Percentiles rank a stretch among this genome's conserved stretches.
phyloP scores from a whole-genome alignment of 2,329 filamentous ascomycete species.

The Didymella lethalis region DNA sequence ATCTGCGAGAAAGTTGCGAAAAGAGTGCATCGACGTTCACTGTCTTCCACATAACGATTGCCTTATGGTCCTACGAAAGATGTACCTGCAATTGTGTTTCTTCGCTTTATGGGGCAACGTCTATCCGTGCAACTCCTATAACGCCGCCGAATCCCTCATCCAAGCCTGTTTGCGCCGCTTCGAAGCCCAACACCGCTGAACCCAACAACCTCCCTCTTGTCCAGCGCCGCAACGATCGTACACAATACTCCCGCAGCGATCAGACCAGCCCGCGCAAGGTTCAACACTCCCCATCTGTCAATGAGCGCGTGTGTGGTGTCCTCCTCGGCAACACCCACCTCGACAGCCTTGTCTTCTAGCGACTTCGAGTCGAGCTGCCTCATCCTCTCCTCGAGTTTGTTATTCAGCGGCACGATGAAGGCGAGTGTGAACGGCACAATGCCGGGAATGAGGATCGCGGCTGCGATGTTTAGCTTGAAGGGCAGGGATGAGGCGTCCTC shows the following conservation, averaged over 20 bases:
- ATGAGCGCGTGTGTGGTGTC: constrained; percentile 62
- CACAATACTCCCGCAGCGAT: constrained; percentile 39
- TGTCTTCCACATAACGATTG: neutral
- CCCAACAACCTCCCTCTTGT: constrained; percentile 36
- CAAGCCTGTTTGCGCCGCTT: constrained; percentile 23
- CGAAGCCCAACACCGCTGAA: constrained; percentile 32
- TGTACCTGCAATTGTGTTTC: neutral
- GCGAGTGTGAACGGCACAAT: constrained; percentile 63
- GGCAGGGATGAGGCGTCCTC: constrained; percentile 40
- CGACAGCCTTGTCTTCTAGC: constrained; percentile 46
- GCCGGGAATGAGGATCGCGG: constrained; percentile 56
- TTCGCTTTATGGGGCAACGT: neutral
- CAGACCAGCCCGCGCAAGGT: constrained; percentile 56
- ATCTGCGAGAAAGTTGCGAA: neutral
- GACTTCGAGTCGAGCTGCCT: constrained; percentile 50
- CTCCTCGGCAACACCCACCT: constrained; percentile 50
- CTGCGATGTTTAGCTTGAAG: constrained; percentile 57
- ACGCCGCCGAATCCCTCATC: neutral
- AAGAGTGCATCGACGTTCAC: neutral
- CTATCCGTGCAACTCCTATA: neutral
- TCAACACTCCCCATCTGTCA: constrained; percentile 64
- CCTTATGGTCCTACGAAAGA: neutral
- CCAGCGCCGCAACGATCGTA: constrained; percentile 38
- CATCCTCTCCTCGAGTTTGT: constrained; percentile 57
- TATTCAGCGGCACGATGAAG: constrained; percentile 59